phyloP scores from a whole-genome alignment of 192 early-diverging fungal species.

The Martensiomyces pterosporus region DNA sequence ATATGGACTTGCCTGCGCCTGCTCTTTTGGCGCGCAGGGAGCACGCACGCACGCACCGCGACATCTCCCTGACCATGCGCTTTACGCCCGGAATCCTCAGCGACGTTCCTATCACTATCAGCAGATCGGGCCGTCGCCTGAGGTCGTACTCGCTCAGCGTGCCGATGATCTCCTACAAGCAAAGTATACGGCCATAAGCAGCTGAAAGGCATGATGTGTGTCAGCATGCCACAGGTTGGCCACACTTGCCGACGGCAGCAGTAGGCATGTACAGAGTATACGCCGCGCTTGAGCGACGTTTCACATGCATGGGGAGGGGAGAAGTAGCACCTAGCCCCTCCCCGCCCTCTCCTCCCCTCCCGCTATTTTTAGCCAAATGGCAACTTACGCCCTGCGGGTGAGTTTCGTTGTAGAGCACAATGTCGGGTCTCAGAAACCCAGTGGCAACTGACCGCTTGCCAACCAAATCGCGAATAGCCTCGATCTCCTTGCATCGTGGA shows the following conservation, averaged over 20 bases:
- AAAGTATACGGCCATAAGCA: background rate
- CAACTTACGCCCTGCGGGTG: constrained; percentile 46
- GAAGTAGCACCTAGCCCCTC: too few relatives aligned
- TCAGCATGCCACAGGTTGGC: too few relatives aligned
- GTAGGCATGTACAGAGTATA: too few relatives aligned
- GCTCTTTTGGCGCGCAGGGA: constrained; percentile 23
- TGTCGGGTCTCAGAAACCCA: constrained; percentile 83
- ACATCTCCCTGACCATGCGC: constrained; percentile 50
- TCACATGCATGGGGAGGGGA: too few relatives aligned
- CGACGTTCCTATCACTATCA: constrained; percentile 55
- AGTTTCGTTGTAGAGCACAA: constrained; percentile 91
- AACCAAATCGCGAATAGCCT: constrained; percentile 34
- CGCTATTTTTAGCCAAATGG: background rate
- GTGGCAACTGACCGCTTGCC: constrained; percentile 75
- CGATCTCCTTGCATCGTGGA: constrained; percentile 53
- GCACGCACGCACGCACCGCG: constrained; percentile 43
- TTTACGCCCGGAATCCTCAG: constrained; percentile 52
- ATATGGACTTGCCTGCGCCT: constrained; percentile 42
- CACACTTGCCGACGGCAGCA: too few relatives aligned
- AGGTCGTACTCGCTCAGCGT: constrained; percentile 44
- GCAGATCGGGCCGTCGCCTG: constrained; percentile 44
- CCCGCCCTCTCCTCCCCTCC: too few relatives aligned
- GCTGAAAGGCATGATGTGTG: too few relatives aligned
- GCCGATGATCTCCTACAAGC: constrained; percentile 42
- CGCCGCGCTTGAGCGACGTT: too few relatives aligned